These are phyloP conservation scores for Phytophthora constricta DNA, from an alignment of 352 stramenopile species.

Conservation along the genomic window DNA sequence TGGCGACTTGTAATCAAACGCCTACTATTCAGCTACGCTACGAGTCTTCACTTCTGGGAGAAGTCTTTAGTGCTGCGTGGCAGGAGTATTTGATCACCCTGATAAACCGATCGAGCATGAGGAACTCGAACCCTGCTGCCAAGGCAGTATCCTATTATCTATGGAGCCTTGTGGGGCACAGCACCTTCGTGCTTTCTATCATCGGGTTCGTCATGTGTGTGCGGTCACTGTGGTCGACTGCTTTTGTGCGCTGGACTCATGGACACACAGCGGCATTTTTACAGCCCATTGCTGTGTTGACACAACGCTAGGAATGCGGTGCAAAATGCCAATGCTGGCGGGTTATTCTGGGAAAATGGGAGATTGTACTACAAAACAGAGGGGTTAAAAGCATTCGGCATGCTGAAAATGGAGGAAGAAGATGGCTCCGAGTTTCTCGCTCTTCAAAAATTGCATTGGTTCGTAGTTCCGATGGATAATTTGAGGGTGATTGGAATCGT, in stretches of 20 bases:
- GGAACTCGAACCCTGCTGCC: neutral
- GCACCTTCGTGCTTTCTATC: neutral
- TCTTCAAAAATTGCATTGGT: slow-evolving; percentile 30
- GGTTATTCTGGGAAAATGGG: slow-evolving; percentile 24
- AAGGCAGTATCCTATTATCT: neutral
- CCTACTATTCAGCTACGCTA: neutral
- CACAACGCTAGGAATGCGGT: neutral
- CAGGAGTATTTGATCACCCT: neutral
- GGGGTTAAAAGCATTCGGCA: slow-evolving; percentile 26
- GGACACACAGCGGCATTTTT: neutral
- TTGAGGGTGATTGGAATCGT: slow-evolving; percentile 32
- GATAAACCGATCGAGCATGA: neutral
- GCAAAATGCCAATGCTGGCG: slow-evolving; percentile 26
- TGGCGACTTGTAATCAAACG: neutral
- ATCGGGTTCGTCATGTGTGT: neutral
- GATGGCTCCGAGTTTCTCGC: slow-evolving; percentile 26
- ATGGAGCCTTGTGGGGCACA: neutral
- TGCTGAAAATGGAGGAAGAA: slow-evolving; percentile 25
- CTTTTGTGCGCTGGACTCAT: neutral
- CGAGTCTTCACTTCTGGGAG: neutral
- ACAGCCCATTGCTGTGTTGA: slow-evolving; percentile 14
- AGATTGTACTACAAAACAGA: slow-evolving; percentile 27
- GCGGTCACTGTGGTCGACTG: neutral
- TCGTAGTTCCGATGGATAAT: slow-evolving; percentile 12
- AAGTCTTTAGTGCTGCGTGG: neutral